Percentiles rank a stretch among this genome's conserved stretches.
phyloP scores from a whole-genome alignment of 225 moss, liverwort and hornwort genomes.

The Marchantia polymorpha region DNA sequence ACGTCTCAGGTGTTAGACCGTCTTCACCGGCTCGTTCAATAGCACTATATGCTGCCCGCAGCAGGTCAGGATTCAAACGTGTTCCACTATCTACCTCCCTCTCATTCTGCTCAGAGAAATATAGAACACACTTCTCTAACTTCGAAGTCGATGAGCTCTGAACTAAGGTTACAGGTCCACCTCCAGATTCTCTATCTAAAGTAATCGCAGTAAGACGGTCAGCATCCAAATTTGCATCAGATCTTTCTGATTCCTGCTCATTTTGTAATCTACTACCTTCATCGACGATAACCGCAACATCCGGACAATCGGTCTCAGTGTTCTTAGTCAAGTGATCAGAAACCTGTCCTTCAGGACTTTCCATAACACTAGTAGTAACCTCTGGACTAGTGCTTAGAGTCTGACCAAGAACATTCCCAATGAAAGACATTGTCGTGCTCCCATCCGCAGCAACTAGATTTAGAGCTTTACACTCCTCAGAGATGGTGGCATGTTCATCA shows the following conservation, averaged over 20 bases:
- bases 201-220: not conserved
- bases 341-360: not conserved
- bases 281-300: not conserved
- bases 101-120: slow-evolving; percentile 22
- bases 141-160: slow-evolving; percentile 10
- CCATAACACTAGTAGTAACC: not conserved
- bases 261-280: not conserved
- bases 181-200: not conserved
- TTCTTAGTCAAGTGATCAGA: not conserved
- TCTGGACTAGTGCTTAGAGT: not conserved
- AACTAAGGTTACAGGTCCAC: not conserved
- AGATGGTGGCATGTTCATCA: not conserved
- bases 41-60: slow-evolving; percentile 48
- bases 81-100: not conserved
- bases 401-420: not conserved
- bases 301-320: not conserved
- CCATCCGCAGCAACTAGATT: not conserved
- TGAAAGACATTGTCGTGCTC: no score
- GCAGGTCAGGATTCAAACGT: slow-evolving; percentile 42
- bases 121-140: slow-evolving; percentile 51
- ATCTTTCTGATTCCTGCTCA: slow-evolving; percentile 1
- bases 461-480: not conserved
- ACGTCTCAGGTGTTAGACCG: slow-evolving; percentile 58
- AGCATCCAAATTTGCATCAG: not conserved
- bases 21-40: slow-evolving; percentile 68